These are phyloP conservation scores for Neurospora crassa DNA, from an alignment of 2,329 filamentous ascomycete genomes.

Conservation along the genomic window DNA sequence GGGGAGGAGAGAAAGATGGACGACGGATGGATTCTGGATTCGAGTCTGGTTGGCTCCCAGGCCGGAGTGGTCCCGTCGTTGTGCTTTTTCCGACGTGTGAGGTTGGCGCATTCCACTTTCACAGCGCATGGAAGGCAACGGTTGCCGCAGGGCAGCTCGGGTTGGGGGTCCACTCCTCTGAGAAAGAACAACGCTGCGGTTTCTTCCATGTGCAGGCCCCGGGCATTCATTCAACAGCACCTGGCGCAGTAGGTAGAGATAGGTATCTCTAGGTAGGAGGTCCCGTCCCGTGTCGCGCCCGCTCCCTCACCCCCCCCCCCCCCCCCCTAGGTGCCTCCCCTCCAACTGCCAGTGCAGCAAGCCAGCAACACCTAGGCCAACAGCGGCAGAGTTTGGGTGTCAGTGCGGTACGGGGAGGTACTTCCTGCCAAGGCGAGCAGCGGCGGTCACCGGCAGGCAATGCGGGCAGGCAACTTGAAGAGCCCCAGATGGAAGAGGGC, in stretches of 20 bases:
- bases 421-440: not conserved
- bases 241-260: not conserved
- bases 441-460: not conserved
- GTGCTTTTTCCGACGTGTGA: constrained; percentile 20
- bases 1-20: not conserved
- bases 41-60: too few relatives aligned
- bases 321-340: not conserved
- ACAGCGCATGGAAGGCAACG: not conserved
- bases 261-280: too few relatives aligned
- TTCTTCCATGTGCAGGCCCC: too few relatives aligned
- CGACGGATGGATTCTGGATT: not conserved
- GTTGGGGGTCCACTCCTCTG: not conserved
- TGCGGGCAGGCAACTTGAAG: not conserved
- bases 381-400: not conserved
- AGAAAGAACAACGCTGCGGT: not conserved
- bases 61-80: not conserved
- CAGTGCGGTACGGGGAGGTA: not conserved
- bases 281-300: not conserved
- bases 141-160: not conserved
- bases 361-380: not conserved
- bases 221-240: not conserved
- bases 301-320: too few relatives aligned
- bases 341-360: not conserved
- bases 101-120: constrained; percentile 10
- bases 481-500: not conserved